Percentiles rank a stretch among this genome's conserved stretches.
phyloP scores from a whole-genome alignment of 2,329 filamentous ascomycete species.

The Trichoderma semiorbis region DNA sequence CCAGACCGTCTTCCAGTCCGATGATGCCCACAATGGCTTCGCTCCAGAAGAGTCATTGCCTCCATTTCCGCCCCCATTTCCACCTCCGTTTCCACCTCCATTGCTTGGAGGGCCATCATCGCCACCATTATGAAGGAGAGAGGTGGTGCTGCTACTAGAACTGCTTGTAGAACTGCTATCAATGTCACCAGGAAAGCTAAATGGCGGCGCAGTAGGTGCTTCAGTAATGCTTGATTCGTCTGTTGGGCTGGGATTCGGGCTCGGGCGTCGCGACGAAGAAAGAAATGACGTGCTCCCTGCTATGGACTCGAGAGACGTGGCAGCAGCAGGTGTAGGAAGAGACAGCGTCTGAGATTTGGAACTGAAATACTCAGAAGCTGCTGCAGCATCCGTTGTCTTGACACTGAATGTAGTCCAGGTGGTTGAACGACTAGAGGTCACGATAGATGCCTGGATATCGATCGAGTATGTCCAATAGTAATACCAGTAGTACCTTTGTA shows the following conservation, averaged over 20 bases:
- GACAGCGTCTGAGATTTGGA: constrained; percentile 21
- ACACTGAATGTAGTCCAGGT: constrained; percentile 20
- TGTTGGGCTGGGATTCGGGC: neutral
- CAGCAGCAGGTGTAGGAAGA: constrained; percentile 23
- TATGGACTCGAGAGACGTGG: constrained; percentile 23
- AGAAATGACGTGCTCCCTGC: constrained; percentile 23
- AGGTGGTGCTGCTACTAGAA: neutral
- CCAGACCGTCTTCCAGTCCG: constrained; percentile 1
- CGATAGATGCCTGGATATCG: constrained; percentile 22
- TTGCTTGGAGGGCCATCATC: neutral
- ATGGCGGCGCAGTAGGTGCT: neutral
- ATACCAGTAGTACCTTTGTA: constrained; percentile 22
- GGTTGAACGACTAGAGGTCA: constrained; percentile 22
- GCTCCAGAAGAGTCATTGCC: neutral
- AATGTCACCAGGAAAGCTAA: neutral
- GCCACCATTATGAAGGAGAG: neutral
- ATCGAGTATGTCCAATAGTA: constrained; percentile 26
- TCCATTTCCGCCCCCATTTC: neutral
- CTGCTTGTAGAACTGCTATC: neutral
- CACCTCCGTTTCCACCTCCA: neutral
- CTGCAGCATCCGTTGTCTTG: constrained; percentile 21
- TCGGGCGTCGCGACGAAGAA: neutral
- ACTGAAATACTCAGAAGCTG: constrained; percentile 22
- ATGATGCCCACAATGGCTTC: neutral
- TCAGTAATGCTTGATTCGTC: neutral